These are phyloP conservation scores for Crepidotus variabilis DNA, from an alignment of 768 basidiomycete genomes.

Conservation along the genomic window DNA sequence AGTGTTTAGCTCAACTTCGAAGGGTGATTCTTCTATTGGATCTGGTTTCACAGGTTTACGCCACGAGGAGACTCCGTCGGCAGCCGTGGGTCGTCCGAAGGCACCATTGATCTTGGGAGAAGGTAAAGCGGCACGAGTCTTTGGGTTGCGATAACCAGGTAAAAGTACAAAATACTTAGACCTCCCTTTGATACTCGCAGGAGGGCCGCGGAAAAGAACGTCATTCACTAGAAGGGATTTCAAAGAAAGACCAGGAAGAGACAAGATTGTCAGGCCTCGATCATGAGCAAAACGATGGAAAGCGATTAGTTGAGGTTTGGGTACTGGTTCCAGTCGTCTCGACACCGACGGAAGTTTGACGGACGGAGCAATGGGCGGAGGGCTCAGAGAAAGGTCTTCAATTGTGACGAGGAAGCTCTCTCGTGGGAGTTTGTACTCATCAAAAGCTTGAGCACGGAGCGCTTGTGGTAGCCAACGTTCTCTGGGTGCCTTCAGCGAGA, in stretches of 20 bases:
- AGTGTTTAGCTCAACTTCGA: slow-evolving; percentile 38
- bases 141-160: slow-evolving; percentile 33
- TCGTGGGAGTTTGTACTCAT: slow-evolving; percentile 30
- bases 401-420: slow-evolving; percentile 47
- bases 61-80: slow-evolving; percentile 42
- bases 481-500: slow-evolving; percentile 19
- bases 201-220: slow-evolving; percentile 51
- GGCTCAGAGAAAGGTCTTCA: slow-evolving; percentile 36
- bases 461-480: slow-evolving; percentile 56
- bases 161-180: slow-evolving; percentile 37
- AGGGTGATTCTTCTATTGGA: slow-evolving; percentile 17
- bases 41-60: slow-evolving; percentile 29
- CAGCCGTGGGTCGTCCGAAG: slow-evolving; percentile 39
- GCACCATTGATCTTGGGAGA: slow-evolving; percentile 24
- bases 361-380: slow-evolving; percentile 36
- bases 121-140: slow-evolving; percentile 25
- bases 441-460: slow-evolving; percentile 33
- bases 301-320: slow-evolving; percentile 42
- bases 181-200: slow-evolving; percentile 31
- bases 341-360: slow-evolving; percentile 49
- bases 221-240: slow-evolving; percentile 64
- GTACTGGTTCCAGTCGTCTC: slow-evolving; percentile 38
- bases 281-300: slow-evolving; percentile 35
- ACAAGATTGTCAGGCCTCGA: slow-evolving; percentile 61
- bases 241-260: slow-evolving; percentile 62